Evolutionary conservation across 2,329 filamentous ascomycete species (phyloP).

Genomic region (Biscogniauxia sp.): DNA sequence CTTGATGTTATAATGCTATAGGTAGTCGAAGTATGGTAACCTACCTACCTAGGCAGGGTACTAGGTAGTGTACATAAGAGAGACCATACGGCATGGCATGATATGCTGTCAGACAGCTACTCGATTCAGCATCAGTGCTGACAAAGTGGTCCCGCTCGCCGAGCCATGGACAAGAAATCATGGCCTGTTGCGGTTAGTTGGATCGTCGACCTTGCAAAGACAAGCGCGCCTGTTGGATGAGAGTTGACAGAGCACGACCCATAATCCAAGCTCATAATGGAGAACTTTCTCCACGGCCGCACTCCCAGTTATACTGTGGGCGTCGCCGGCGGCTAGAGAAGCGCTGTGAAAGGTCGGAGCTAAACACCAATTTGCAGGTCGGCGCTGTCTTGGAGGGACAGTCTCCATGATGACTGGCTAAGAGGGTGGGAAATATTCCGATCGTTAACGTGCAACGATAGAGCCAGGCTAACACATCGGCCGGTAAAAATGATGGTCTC

Average conservation of each 20-base stretch:
- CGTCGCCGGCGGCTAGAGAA: conserved; percentile 40
- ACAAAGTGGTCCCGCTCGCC: conserved; percentile 21
- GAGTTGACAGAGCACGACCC: conserved; percentile 19
- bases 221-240: conserved; percentile 15
- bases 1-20: no score
- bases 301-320: conserved; percentile 24
- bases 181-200: conserved; percentile 11
- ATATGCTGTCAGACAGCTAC: conserved; percentile 2
- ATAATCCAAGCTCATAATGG: conserved; percentile 24
- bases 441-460: conserved; percentile 31
- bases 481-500: conserved; percentile 28
- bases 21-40: no score
- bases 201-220: conserved; percentile 9
- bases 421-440: conserved; percentile 30
- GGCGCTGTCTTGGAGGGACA: conserved; percentile 30
- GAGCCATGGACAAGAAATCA: conserved; percentile 16
- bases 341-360: conserved; percentile 40
- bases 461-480: conserved; percentile 26
- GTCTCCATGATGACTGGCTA: conserved; percentile 23
- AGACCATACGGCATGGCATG: background rate
- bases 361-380: conserved; percentile 32
- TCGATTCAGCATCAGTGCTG: conserved; percentile 11
- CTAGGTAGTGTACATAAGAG: background rate
- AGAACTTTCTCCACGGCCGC: conserved; percentile 26
- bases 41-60: no score